Percentiles rank a stretch among this genome's conserved stretches.
phyloP scores from a whole-genome alignment of 805 yeast species.

The Cyberlindnera samutprakarnensis region DNA sequence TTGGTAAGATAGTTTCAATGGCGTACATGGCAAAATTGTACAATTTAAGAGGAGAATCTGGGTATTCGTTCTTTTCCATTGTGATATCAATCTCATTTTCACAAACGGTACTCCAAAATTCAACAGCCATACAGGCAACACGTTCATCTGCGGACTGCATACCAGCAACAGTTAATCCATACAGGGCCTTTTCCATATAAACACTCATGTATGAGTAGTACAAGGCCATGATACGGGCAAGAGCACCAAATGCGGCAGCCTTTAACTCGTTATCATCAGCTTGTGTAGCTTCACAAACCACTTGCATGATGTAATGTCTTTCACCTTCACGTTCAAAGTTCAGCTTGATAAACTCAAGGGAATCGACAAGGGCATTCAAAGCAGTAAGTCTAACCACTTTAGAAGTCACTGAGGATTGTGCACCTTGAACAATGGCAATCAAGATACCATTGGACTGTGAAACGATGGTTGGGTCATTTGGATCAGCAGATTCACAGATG shows the following conservation, averaged over 20 bases:
- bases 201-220: conserved; percentile 87
- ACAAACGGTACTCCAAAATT: conserved; percentile 99
- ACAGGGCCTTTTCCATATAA: conserved; percentile 96
- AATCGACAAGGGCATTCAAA: conserved; percentile 81
- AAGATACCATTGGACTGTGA: conserved; percentile 86
- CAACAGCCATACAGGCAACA: conserved; percentile 97
- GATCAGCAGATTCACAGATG: conserved; percentile 92
- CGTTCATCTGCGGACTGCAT: conserved; percentile 79
- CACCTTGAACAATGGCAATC: conserved; percentile 96
- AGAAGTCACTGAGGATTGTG: conserved; percentile 73
- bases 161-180: conserved; percentile 81
- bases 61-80: conserved; percentile 55
- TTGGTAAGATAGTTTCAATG: conserved; percentile 78
- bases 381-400: conserved; percentile 80
- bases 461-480: conserved; percentile 59
- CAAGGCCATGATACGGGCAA: conserved; percentile 83
- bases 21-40: conserved; percentile 85
- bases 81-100: conserved; percentile 89
- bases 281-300: conserved; percentile 98
- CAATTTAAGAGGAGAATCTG: conserved; percentile 42
- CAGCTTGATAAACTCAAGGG: conserved; percentile 79
- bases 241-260: conserved; percentile 92
- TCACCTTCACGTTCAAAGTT: conserved; percentile 93
- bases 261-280: conserved; percentile 74
- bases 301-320: conserved; percentile 96